Evolutionary conservation across 257 asterid species (phyloP).

Genomic region (Fraxinus anomala): DNA sequence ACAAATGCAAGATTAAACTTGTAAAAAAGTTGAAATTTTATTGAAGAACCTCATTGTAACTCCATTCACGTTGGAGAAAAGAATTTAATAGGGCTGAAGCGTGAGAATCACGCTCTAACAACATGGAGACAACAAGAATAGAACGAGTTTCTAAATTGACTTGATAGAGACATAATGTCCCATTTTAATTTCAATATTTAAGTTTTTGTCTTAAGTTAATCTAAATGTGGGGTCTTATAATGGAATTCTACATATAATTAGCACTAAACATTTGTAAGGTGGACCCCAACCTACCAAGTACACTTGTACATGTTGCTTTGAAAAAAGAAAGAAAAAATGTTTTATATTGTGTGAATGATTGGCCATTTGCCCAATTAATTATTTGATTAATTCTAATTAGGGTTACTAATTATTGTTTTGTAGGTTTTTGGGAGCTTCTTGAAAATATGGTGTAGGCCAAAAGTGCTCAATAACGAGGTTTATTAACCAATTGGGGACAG

Average conservation of each 20-base stretch:
- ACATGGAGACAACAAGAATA: slow-evolving; percentile 17
- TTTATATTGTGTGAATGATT: slow-evolving; percentile 39
- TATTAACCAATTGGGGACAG: slow-evolving; percentile 27
- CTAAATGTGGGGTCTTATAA: slow-evolving; percentile 21
- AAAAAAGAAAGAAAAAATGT: not conserved
- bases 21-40: not conserved
- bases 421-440: slow-evolving; percentile 17
- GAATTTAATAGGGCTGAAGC: not conserved
- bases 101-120: slow-evolving; percentile 27
- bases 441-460: slow-evolving; percentile 16
- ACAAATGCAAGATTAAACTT: not conserved
- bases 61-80: slow-evolving; percentile 18
- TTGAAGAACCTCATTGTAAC: not conserved
- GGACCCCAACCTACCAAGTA: slow-evolving; percentile 9
- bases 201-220: not conserved
- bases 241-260: slow-evolving; percentile 6
- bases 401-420: slow-evolving; percentile 14
- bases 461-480: slow-evolving; percentile 30
- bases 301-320: slow-evolving; percentile 13
- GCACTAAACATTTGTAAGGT: not conserved
- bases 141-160: slow-evolving; percentile 25
- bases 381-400: not conserved
- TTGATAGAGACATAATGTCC: slow-evolving; percentile 22
- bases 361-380: slow-evolving; percentile 37
- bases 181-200: slow-evolving; percentile 15